phyloP scores from a whole-genome alignment of 148 eudicot species.

The Cornus controversa region DNA sequence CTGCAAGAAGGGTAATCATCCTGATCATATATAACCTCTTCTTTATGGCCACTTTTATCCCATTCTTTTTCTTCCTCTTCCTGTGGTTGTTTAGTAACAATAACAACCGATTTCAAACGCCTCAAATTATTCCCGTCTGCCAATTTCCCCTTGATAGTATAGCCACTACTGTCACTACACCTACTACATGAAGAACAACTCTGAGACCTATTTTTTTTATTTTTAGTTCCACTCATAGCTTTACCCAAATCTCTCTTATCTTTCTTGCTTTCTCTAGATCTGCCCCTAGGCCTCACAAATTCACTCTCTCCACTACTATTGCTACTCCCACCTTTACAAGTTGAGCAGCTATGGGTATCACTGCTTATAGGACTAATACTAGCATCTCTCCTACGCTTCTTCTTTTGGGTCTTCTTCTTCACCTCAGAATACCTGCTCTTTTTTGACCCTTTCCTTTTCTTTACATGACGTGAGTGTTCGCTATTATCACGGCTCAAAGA shows the following conservation, averaged over 20 bases:
- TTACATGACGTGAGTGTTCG: conserved; percentile 31
- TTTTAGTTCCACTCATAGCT: conserved; percentile 25
- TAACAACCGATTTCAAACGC: conserved; percentile 75
- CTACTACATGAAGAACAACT: conserved; percentile 44
- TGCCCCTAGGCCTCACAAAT: conserved; percentile 20
- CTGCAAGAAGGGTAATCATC: conserved; percentile 65
- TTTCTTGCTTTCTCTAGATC: conserved; percentile 30
- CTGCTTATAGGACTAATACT: conserved; percentile 50
- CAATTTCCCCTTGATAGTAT: conserved; percentile 28
- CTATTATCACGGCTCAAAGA: conserved; percentile 33
- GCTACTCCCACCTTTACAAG: conserved; percentile 21
- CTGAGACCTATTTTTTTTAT: conserved; percentile 29
- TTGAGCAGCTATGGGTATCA: conserved; percentile 17
- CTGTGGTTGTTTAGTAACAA: conserved; percentile 32
- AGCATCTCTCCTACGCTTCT: conserved; percentile 52
- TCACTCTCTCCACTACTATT: conserved; percentile 37
- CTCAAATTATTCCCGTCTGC: conserved; percentile 33
- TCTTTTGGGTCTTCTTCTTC: conserved; percentile 44
- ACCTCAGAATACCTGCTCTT: conserved; percentile 32
- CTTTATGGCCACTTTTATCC: conserved; percentile 49
- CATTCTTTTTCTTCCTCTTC: conserved; percentile 28
- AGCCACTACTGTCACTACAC: conserved; percentile 25
- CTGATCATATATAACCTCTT: conserved; percentile 61
- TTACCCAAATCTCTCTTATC: conserved; percentile 23
- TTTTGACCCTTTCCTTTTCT: conserved; percentile 49